Evolutionary conservation across 306 rosid species (phyloP).

Genomic region (Acmispon strigosus): DNA sequence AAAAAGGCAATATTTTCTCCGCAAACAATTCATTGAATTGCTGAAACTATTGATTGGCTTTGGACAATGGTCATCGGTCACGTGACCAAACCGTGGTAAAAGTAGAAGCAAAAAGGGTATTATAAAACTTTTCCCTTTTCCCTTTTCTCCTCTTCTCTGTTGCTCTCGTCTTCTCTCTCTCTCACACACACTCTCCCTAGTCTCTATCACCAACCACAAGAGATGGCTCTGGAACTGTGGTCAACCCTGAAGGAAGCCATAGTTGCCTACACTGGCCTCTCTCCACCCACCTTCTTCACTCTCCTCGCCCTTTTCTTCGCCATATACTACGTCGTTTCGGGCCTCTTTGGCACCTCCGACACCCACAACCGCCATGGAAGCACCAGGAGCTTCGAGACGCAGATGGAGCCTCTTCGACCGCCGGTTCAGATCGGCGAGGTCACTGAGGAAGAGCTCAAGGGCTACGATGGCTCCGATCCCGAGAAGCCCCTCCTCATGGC

Average conservation of each 20-base stretch:
- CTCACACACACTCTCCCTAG: no score
- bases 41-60: no score
- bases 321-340: conserved; percentile 45
- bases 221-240: conserved; percentile 76
- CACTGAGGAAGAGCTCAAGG: conserved; percentile 60
- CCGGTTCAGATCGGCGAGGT: conserved; percentile 93
- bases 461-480: conserved; percentile 71
- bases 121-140: no score
- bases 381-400: conserved; percentile 19
- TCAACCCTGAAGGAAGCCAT: conserved; percentile 72
- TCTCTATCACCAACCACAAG: no score
- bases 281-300: conserved; percentile 87
- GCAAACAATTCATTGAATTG: no score
- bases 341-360: conserved; percentile 47
- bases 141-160: no score
- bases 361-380: conserved; percentile 4
- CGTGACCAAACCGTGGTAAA: no score
- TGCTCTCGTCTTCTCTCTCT: no score
- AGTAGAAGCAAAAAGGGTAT: no score
- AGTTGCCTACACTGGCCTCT: conserved; percentile 63
- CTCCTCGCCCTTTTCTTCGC: conserved; percentile 46
- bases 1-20: no score
- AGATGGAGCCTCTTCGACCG: conserved; percentile 52
- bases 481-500: conserved; percentile 88
- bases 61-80: no score